phyloP scores from a whole-genome alignment of 768 basidiomycete species.

The Crassisporium funariophilum region DNA sequence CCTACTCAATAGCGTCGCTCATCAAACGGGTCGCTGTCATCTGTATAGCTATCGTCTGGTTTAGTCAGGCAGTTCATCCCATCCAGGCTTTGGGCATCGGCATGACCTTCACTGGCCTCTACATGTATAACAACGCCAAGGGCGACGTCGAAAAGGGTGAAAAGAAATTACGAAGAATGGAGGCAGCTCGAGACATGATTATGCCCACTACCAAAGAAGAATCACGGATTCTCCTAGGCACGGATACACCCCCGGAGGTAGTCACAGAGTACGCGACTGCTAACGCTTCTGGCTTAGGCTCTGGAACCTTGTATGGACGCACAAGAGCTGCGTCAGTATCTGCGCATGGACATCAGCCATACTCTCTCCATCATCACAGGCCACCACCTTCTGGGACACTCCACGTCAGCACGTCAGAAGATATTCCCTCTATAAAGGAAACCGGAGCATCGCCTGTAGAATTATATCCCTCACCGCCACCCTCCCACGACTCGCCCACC shows the following conservation, averaged over 20 bases:
- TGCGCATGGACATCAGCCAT: slow-evolving; percentile 11
- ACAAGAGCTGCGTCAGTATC: slow-evolving; percentile 36
- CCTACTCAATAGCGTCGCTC: slow-evolving; percentile 97
- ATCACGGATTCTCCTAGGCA: slow-evolving; percentile 47
- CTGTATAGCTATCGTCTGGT: slow-evolving; percentile 97
- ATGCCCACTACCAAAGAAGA: slow-evolving; percentile 72
- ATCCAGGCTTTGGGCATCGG: slow-evolving; percentile 89
- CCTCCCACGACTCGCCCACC: slow-evolving; percentile 37
- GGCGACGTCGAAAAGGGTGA: slow-evolving; percentile 92
- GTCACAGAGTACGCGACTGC: slow-evolving; percentile 23
- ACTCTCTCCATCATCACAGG: slow-evolving; percentile 22
- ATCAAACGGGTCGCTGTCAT: slow-evolving; percentile 98
- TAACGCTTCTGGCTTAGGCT: slow-evolving; percentile 39
- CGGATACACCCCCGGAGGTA: slow-evolving; percentile 36
- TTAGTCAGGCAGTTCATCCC: slow-evolving; percentile 81
- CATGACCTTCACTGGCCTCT: slow-evolving; percentile 88
- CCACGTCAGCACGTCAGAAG: slow-evolving; percentile 27
- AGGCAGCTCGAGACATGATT: slow-evolving; percentile 67
- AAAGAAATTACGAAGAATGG: slow-evolving; percentile 78
- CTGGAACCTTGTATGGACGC: slow-evolving; percentile 37
- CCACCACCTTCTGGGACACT: slow-evolving; percentile 15
- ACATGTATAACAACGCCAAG: slow-evolving; percentile 96
- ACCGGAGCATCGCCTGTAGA: slow-evolving; percentile 32
- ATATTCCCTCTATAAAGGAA: slow-evolving; percentile 19
- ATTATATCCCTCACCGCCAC: slow-evolving; percentile 55